A percentile compares a stretch with the other conserved stretches of the same genome.
Evolutionary conservation across 1,284 basidiomycete species (phyloP).

Genomic region (Leccinum huronense): DNA sequence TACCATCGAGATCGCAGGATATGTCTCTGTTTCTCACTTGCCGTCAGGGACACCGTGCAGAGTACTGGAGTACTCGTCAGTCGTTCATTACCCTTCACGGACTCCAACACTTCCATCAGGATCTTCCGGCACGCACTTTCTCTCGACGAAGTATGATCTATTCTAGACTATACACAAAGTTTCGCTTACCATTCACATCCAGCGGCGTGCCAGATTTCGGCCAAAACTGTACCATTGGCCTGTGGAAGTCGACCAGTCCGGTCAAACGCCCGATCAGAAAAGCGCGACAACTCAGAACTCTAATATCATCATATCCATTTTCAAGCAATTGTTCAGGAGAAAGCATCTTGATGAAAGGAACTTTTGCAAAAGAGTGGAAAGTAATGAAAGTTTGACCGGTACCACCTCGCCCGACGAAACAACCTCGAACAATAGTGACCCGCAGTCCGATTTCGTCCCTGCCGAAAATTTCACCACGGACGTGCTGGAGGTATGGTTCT

Average conservation of each 20-base stretch:
- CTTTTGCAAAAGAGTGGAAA: neutral
- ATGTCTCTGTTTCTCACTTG: conserved; percentile 11
- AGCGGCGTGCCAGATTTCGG: conserved; percentile 55
- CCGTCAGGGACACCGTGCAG: conserved; percentile 62
- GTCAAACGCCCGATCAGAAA: conserved; percentile 3
- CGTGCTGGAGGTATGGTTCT: conserved; percentile 65
- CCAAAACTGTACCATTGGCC: conserved; percentile 52
- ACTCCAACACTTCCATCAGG: conserved; percentile 54
- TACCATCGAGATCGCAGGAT: neutral
- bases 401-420: neutral
- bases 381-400: neutral
- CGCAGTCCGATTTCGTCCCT: conserved; percentile 6
- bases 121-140: conserved; percentile 63
- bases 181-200: conserved; percentile 12
- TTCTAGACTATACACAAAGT: neutral
- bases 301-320: neutral
- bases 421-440: neutral
- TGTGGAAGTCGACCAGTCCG: conserved; percentile 30
- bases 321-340: conserved; percentile 4
- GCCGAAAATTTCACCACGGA: conserved; percentile 39
- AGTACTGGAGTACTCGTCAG: conserved; percentile 59
- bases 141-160: conserved; percentile 54
- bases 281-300: neutral
- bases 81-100: conserved; percentile 60
- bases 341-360: neutral